A percentile compares a stretch with the other conserved stretches of the same genome.
Conservation (phyloP, 2,329 filamentous ascomycete species). For the Aspergillus sergii region DNA sequence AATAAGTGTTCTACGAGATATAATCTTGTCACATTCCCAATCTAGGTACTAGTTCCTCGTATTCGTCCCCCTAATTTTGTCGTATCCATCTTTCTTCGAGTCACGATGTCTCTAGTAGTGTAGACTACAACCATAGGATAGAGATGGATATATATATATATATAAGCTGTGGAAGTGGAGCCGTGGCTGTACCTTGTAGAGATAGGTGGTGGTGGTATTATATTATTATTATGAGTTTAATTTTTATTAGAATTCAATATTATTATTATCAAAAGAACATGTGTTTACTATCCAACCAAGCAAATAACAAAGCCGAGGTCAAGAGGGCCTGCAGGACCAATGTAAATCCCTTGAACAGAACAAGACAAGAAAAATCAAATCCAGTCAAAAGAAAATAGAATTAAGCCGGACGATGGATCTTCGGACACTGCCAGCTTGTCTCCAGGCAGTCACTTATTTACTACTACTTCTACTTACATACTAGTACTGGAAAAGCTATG, state of each 20-base stretch:
- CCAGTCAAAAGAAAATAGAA: background rate
- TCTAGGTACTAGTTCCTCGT: background rate
- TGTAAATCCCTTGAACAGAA: background rate
- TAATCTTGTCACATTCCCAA: background rate
- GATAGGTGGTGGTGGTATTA: background rate
- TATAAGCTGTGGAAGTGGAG: background rate
- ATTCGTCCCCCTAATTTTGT: background rate
- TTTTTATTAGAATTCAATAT: background rate
- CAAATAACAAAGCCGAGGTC: background rate
- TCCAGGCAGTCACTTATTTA: slow-evolving; percentile 2
- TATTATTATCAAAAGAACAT: background rate
- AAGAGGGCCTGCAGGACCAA: background rate
- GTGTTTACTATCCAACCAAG: background rate
- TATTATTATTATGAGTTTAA: background rate
- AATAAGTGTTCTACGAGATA: background rate
- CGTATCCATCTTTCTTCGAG: background rate
- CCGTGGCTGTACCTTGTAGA: background rate
- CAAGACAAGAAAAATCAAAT: background rate
- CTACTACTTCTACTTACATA: background rate
- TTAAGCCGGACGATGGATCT: background rate
- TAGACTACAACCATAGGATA: background rate
- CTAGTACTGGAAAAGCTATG: background rate
- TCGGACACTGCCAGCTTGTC: background rate
- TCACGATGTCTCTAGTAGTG: background rate
- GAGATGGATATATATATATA: background rate